Base-by-base conservation (phyloP, 164 flowering plant species). In the Berberis vulgaris region DNA sequence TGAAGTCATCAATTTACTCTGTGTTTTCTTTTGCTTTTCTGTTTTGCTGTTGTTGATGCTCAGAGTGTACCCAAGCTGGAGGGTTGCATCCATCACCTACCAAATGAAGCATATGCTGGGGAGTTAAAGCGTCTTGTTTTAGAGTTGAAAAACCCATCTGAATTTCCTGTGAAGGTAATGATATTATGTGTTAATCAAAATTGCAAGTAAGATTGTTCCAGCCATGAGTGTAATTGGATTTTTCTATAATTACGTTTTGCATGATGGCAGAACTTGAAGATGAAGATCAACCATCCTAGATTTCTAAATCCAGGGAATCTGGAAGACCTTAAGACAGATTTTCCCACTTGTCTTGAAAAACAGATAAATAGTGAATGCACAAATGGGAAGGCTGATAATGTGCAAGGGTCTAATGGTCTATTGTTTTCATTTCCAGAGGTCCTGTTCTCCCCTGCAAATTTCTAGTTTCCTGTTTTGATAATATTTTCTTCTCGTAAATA, bases 61-160 rank as follows among this genome's bases (percentile, higher is more conserved):
- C 79, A 94, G 99, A 81, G 71, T 70, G 56, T 86, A 59, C 99
- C 99, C 41, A 91, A 76, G 78, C 89, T 95, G 68, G 94, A 86
- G 61, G 96, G 91, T 45, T 60, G 63, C 65, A 80, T 95, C 62
- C 81, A 71, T 54, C 62, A 77, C 46, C 45, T 89, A 40, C 96
- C 97, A 26, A 67, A 65, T 70, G 83, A 71, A 62, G 77, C 81
- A 42, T 84, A 84, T 76, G 81, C 68, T 26, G 99, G 99, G 72
- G 88, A 86, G 65, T 59, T 91, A 57, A 81, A 76, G 8, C 83
- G 78, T 52, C 81, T 87, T 61, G 73, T 79, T 61, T 67, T 95
- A 72, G 92, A 89, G 73, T 75, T 95, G 79, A 85, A 61, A 67
- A 95, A 95, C 77, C 75, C 62, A 67, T 86, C 96, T 47, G 80